These are phyloP conservation scores for Thermothelomyces thermophilus DNA, from an alignment of 2,329 filamentous ascomycete species.

Conservation along the genomic window DNA sequence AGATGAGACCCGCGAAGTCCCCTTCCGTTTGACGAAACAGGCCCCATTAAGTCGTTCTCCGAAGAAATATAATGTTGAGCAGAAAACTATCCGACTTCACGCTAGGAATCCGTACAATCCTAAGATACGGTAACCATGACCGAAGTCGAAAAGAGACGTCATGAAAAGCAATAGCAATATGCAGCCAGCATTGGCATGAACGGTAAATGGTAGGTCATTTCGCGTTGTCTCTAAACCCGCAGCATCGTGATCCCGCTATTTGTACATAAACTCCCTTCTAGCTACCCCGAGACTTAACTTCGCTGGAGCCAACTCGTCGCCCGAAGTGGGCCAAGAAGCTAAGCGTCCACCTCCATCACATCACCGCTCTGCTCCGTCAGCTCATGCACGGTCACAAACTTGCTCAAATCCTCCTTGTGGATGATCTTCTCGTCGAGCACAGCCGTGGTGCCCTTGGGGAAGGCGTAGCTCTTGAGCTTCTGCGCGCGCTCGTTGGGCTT, in stretches of 20 bases:
- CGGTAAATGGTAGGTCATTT: slow-evolving; percentile 2
- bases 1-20: too few species aligned
- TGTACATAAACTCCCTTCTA: neutral
- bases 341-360: slow-evolving; percentile 63
- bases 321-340: slow-evolving; percentile 12
- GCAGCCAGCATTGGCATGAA: neutral
- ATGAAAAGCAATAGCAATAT: neutral
- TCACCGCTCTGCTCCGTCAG: slow-evolving; percentile 60
- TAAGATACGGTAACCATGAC: too few species aligned
- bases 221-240: neutral
- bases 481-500: slow-evolving; percentile 84
- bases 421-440: slow-evolving; percentile 95
- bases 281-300: too few species aligned
- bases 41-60: too few species aligned
- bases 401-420: slow-evolving; percentile 85
- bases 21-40: too few species aligned
- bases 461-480: slow-evolving; percentile 92
- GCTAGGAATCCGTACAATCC: too few species aligned
- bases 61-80: too few species aligned
- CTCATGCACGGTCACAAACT: slow-evolving; percentile 89
- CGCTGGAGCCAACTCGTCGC: too few species aligned
- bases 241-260: slow-evolving; percentile 6
- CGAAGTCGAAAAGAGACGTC: too few species aligned
- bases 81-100: too few species aligned
- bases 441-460: slow-evolving; percentile 86